Evolutionary conservation across 2,329 filamentous ascomycete species (phyloP).

Genomic region (Xylariomycetidae sp.): DNA sequence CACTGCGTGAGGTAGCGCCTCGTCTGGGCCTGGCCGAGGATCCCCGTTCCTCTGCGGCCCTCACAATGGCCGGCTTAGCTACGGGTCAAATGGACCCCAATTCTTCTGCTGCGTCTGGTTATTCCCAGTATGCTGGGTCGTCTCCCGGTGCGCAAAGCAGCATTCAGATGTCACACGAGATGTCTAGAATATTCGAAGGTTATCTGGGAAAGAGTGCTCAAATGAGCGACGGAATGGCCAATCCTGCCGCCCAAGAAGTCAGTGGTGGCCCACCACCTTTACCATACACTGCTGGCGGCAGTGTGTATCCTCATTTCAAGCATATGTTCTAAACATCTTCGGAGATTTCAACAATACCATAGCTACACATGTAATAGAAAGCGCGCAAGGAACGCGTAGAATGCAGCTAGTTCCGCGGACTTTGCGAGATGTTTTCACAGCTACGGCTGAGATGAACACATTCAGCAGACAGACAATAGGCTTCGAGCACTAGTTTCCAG

Average conservation of each 20-base stretch:
- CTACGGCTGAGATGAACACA: too few species aligned
- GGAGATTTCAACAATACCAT: background rate
- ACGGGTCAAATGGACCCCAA: constrained; percentile 27
- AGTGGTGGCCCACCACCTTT: constrained; percentile 4
- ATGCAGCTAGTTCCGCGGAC: too few species aligned
- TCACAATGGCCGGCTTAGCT: constrained; percentile 52
- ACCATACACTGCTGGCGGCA: constrained; percentile 10
- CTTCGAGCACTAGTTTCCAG: too few species aligned
- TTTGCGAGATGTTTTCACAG: too few species aligned
- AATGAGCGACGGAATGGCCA: constrained; percentile 8
- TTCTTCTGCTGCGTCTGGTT: constrained; percentile 9
- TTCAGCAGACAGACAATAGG: too few species aligned
- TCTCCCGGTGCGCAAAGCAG: constrained; percentile 33
- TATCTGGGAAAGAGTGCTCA: constrained; percentile 24
- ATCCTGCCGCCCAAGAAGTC: constrained; percentile 8
- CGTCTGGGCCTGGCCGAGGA: constrained; percentile 57
- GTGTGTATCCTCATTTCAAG: constrained; percentile 26
- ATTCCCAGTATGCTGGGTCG: constrained; percentile 13
- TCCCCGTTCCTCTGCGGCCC: constrained; percentile 43
- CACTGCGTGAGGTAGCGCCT: constrained; percentile 66
- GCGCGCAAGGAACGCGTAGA: background rate
- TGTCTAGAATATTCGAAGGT: constrained; percentile 43
- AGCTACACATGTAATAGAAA: background rate
- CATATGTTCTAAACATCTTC: constrained; percentile 21
- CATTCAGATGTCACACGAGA: constrained; percentile 44